Conservation (phyloP, 1,139 yeast species). For the Blastobotrys raffinosifermentans region DNA sequence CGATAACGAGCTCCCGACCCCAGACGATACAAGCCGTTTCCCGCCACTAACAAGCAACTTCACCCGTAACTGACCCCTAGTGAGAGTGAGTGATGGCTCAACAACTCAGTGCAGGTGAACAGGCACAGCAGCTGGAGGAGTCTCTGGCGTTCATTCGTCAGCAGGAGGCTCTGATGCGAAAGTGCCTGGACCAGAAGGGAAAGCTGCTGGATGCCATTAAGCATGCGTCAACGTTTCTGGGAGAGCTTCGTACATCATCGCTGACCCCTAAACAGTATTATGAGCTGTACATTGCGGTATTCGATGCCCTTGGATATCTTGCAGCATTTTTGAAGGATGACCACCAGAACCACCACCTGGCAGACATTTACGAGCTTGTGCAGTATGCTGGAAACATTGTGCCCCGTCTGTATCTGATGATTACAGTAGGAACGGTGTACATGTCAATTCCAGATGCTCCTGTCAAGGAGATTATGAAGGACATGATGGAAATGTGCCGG, state of each 20-base stretch:
- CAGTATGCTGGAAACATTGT: conserved; percentile 90
- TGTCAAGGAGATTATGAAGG: conserved; percentile 79
- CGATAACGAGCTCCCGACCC: too few species aligned
- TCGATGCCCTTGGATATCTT: conserved; percentile 72
- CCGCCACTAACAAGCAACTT: too few species aligned
- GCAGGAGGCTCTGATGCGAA: conserved; percentile 73
- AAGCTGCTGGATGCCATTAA: conserved; percentile 83
- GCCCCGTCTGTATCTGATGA: conserved; percentile 90
- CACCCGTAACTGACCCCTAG: neutral
- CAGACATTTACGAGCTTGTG: conserved; percentile 88
- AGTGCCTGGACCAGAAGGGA: conserved; percentile 59
- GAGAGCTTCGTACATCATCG: conserved; percentile 71
- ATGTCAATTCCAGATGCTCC: conserved; percentile 78
- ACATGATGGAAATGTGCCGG: conserved; percentile 95
- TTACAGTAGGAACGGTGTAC: conserved; percentile 88
- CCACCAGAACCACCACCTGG: conserved; percentile 70
- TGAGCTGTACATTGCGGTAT: conserved; percentile 79
- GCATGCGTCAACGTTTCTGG: conserved; percentile 76
- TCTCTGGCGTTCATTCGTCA: conserved; percentile 56
- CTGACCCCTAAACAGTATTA: conserved; percentile 90
- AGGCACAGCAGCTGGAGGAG: conserved; percentile 39
- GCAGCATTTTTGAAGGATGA: conserved; percentile 59
- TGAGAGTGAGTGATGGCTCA: neutral
- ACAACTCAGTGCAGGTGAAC: conserved; percentile 16
- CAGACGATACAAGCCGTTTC: too few species aligned